These are phyloP conservation scores for Hygrophila difformis DNA, from an alignment of 257 asterid genomes.

Conservation along the genomic window DNA sequence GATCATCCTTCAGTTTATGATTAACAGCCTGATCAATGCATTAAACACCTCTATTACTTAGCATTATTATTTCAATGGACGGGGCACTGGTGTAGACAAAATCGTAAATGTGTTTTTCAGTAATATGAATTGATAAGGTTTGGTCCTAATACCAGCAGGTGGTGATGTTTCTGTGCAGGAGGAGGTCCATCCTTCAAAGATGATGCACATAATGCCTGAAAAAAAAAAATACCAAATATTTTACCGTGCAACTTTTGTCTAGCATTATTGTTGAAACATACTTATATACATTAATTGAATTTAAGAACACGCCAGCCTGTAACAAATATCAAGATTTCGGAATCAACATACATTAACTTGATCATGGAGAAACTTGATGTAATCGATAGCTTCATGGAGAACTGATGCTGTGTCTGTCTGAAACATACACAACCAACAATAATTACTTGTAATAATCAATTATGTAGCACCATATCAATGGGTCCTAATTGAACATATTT, in stretches of 20 bases:
- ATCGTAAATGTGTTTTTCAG: no score
- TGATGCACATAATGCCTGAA: slow-evolving; percentile 65
- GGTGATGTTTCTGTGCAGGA: slow-evolving; percentile 31
- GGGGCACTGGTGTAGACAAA: no score
- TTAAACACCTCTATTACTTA: not conserved
- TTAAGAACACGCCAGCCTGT: no score
- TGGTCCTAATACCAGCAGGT: slow-evolving; percentile 24
- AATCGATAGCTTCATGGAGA: slow-evolving; percentile 86
- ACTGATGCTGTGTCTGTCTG: slow-evolving; percentile 99
- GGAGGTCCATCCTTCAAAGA: slow-evolving; percentile 56
- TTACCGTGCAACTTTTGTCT: no score
- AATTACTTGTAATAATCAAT: not conserved
- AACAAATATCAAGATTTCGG: not conserved
- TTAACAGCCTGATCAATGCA: slow-evolving; percentile 22
- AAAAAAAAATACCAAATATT: slow-evolving; percentile 1
- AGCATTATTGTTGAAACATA: no score
- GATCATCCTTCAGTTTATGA: slow-evolving; percentile 20
- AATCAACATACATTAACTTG: slow-evolving; percentile 74
- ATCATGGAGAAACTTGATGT: slow-evolving; percentile 82
- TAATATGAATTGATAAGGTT: not conserved
- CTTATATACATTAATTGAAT: no score
- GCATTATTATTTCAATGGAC: no score
- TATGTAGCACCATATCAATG: no score
- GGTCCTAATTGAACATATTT: no score
- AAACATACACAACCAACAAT: not conserved